Percentiles rank a stretch among this genome's conserved stretches.
phyloP scores from a whole-genome alignment of 139 green algal genomes.

The Nannochloris sp. region DNA sequence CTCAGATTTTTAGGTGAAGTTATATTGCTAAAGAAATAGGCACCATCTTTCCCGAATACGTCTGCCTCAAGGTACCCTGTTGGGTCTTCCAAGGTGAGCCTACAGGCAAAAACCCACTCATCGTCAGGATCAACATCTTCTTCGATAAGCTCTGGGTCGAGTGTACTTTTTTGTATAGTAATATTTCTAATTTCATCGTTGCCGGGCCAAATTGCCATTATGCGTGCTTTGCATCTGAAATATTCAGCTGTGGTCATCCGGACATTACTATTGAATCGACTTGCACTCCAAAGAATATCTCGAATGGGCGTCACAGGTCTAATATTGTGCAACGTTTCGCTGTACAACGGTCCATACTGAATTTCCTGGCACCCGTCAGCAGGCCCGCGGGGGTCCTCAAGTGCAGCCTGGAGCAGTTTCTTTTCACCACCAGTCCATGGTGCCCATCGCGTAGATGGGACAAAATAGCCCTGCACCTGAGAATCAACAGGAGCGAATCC shows the following conservation, averaged over 20 bases:
- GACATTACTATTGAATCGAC: too few species aligned
- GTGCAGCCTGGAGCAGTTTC: background rate
- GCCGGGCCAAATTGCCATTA: too few species aligned
- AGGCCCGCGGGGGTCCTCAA: background rate
- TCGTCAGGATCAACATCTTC: background rate
- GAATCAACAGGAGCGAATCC: constrained; percentile 18
- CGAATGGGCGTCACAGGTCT: background rate
- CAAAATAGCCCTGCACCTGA: constrained; percentile 29
- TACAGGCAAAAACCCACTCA: constrained; percentile 17
- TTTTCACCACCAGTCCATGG: constrained; percentile 13
- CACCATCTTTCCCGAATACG: constrained; percentile 26
- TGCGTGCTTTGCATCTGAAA: too few species aligned
- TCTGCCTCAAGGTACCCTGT: constrained; percentile 24
- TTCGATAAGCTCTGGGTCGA: background rate
- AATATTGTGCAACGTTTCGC: background rate
- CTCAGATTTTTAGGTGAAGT: constrained; percentile 2
- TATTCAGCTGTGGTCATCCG: too few species aligned
- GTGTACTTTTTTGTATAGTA: background rate
- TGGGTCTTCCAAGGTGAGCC: constrained; percentile 27
- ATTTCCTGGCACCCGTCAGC: background rate
- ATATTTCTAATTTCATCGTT: too few species aligned
- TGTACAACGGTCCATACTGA: background rate
- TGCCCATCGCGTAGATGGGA: constrained; percentile 15
- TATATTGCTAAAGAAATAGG: constrained; percentile 22
- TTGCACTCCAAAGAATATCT: background rate